phyloP scores from a whole-genome alignment of 208 protist species.

The Leishmania lainsoni region DNA sequence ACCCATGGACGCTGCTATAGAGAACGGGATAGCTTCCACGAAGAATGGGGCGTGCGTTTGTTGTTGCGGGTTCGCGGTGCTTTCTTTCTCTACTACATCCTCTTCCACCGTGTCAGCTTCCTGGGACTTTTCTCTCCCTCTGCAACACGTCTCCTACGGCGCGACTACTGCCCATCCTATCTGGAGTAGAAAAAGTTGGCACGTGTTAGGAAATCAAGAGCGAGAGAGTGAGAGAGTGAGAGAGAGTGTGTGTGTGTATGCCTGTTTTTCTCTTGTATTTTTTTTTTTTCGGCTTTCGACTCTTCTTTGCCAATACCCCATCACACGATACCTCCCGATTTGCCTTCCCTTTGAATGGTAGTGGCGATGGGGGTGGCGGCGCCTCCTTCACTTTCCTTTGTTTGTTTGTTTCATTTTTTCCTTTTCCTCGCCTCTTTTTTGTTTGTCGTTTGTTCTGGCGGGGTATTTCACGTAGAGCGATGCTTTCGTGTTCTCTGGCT shows the following conservation, averaged over 20 bases:
- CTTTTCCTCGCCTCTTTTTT: not conserved
- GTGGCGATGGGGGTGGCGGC: not conserved
- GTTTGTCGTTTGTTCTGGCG: not conserved
- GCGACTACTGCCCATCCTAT: not conserved
- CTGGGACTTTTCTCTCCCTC: not conserved
- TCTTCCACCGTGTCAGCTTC: not conserved
- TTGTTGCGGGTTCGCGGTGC: not conserved
- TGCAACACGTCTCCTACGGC: not conserved
- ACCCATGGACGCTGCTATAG: not conserved
- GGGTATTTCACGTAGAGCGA: not conserved
- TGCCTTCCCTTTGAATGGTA: not conserved
- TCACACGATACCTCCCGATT: not conserved
- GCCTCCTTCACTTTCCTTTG: not conserved
- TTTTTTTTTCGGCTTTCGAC: not conserved
- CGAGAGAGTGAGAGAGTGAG: too few relatives aligned
- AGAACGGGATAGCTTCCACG: not conserved
- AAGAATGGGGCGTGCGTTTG: not conserved
- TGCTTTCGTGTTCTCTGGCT: not conserved
- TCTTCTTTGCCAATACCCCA: not conserved
- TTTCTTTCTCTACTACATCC: not conserved
- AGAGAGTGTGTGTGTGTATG: not conserved
- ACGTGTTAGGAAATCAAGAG: not conserved
- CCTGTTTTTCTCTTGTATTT: not conserved
- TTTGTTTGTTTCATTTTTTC: not conserved
- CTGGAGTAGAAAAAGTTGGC: not conserved